A percentile compares a stretch with the other conserved stretches of the same genome.
Evolutionary conservation across 139 green algal species (phyloP).

Genomic region (Closterium sp.): DNA sequence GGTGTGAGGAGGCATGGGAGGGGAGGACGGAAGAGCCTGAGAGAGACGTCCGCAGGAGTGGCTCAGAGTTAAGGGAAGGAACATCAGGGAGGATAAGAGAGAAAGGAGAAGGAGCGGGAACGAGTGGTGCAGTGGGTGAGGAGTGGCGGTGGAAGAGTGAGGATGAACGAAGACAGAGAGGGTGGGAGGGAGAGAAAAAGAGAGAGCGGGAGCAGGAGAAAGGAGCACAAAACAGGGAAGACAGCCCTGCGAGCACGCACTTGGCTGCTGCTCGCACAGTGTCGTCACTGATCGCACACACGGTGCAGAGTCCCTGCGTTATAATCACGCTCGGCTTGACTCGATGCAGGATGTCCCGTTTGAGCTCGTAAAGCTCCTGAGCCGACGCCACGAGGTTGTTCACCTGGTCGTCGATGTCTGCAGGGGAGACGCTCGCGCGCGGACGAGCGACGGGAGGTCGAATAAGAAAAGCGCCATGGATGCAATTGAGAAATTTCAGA

Average conservation of each 20-base stretch:
- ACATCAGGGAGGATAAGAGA: too few species aligned
- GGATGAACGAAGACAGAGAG: not conserved
- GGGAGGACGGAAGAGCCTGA: not conserved
- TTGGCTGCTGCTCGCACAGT: not conserved
- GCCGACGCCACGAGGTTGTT: not conserved
- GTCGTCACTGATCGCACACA: constrained; percentile 18
- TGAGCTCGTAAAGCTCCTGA: not conserved
- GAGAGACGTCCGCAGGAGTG: too few species aligned
- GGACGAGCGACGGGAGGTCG: not conserved
- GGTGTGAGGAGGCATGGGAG: not conserved
- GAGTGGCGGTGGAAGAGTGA: not conserved
- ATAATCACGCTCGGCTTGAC: constrained; percentile 17
- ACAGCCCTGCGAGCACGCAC: not conserved
- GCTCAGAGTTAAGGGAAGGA: too few species aligned
- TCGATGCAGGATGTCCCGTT: not conserved
- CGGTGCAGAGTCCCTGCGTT: constrained; percentile 19
- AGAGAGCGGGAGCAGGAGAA: too few species aligned
- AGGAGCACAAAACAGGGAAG: too few species aligned
- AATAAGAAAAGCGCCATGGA: too few species aligned
- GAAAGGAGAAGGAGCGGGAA: too few species aligned
- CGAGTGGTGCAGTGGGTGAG: not conserved
- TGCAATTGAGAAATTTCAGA: too few species aligned
- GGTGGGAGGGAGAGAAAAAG: not conserved
- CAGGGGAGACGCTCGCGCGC: too few species aligned
- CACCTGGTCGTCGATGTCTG: not conserved